phyloP scores from a whole-genome alignment of 2,329 filamentous ascomycete species.

The Fusarium caatingaense region DNA sequence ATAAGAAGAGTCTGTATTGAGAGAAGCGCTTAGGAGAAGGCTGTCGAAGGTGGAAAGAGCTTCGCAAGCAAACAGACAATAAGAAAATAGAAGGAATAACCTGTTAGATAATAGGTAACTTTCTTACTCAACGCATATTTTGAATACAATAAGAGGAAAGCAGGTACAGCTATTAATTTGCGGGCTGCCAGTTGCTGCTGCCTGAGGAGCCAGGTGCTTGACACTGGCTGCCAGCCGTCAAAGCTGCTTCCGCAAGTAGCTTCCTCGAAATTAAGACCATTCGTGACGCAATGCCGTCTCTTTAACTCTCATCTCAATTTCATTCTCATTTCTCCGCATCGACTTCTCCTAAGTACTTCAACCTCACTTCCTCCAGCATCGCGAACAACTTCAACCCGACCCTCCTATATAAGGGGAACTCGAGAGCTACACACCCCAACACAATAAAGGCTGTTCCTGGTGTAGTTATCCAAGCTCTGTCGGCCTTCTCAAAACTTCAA shows the following conservation, averaged over 20 bases:
- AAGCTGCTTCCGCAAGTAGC: not conserved
- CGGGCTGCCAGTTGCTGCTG: slow-evolving; percentile 14
- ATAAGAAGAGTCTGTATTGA: not conserved
- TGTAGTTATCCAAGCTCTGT: not conserved
- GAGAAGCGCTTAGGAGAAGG: not conserved
- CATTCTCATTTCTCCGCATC: not conserved
- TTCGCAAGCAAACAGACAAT: not conserved
- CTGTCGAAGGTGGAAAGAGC: not conserved
- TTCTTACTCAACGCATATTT: not conserved
- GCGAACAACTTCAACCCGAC: slow-evolving; percentile 3
- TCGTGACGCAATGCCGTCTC: slow-evolving; percentile 17
- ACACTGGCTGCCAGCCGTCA: slow-evolving; percentile 30
- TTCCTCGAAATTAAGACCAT: not conserved
- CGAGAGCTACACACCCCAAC: not conserved
- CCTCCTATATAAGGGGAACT: not conserved
- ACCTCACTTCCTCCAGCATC: slow-evolving; percentile 21
- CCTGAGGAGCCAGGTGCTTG: slow-evolving; percentile 31
- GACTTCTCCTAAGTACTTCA: slow-evolving; percentile 8
- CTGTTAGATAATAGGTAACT: not conserved
- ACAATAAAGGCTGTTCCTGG: not conserved
- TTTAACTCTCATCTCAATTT: slow-evolving; percentile 12
- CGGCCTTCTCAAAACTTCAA: not conserved
- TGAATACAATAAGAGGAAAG: not conserved
- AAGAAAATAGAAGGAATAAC: not conserved
- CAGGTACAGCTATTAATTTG: not conserved